Evolutionary conservation across 2,329 filamentous ascomycete genomes (phyloP).

Genomic region (Lecanosticta acicola): DNA sequence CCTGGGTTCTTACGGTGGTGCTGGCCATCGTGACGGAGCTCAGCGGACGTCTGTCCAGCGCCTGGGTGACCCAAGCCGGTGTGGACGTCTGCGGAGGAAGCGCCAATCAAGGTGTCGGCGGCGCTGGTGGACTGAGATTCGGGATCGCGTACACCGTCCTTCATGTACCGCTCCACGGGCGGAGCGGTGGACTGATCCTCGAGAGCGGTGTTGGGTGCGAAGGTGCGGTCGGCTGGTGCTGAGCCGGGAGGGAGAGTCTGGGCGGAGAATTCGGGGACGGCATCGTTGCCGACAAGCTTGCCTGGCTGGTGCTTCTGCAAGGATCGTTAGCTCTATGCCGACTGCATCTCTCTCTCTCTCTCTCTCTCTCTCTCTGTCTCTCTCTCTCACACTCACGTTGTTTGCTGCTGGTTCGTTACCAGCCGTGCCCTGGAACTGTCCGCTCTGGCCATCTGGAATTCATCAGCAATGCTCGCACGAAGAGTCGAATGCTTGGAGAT

Average conservation of each 20-base stretch:
- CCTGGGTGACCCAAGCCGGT: slow-evolving; percentile 49
- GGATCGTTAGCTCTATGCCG: not conserved
- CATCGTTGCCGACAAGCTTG: slow-evolving; percentile 55
- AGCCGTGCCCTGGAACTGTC: not conserved
- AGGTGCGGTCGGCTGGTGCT: slow-evolving; percentile 50
- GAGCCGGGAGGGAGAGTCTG: slow-evolving; percentile 57
- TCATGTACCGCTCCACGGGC: slow-evolving; percentile 36
- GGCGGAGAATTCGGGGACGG: slow-evolving; percentile 57
- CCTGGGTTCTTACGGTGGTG: slow-evolving; percentile 39
- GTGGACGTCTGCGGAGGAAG: slow-evolving; percentile 51
- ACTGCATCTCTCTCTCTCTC: not conserved
- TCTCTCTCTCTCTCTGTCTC: not conserved
- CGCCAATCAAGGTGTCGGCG: slow-evolving; percentile 44
- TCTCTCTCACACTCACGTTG: not conserved
- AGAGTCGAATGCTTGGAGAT: slow-evolving; percentile 50
- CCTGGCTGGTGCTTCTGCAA: slow-evolving; percentile 58
- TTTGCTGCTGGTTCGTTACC: not conserved
- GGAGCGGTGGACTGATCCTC: slow-evolving; percentile 30
- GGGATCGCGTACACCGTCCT: slow-evolving; percentile 32
- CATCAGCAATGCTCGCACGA: slow-evolving; percentile 42
- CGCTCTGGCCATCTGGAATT: slow-evolving; percentile 46
- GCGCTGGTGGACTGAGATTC: slow-evolving; percentile 42
- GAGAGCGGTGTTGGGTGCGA: slow-evolving; percentile 39
- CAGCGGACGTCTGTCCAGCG: slow-evolving; percentile 44
- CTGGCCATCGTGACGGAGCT: slow-evolving; percentile 45